Conservation (phyloP, 768 basidiomycete genomes). For the Lentinula boryana region DNA sequence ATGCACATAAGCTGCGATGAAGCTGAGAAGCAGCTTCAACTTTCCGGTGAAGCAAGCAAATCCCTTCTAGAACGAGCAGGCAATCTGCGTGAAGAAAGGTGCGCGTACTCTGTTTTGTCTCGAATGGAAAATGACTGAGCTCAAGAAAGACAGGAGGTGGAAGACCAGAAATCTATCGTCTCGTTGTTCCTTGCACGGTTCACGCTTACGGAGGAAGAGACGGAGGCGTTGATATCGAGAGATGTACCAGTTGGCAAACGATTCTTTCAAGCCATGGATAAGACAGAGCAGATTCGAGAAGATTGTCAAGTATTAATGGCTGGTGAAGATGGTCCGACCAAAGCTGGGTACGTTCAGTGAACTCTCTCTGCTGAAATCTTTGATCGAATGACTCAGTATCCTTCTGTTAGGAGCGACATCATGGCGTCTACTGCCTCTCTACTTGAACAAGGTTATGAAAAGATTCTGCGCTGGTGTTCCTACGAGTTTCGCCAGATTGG, state of each 20-base stretch:
- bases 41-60: conserved; percentile 73
- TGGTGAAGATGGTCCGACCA: conserved; percentile 74
- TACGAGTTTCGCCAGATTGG: conserved; percentile 81
- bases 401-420: conserved; percentile 66
- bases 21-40: conserved; percentile 68
- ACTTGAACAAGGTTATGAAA: conserved; percentile 87
- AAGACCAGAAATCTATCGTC: conserved; percentile 69
- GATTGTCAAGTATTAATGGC: conserved; percentile 87
- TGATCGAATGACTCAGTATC: neutral
- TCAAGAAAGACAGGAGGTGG: conserved; percentile 53
- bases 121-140: neutral
- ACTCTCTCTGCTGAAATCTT: neutral
- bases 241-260: conserved; percentile 67
- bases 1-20: conserved; percentile 85
- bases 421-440: conserved; percentile 77
- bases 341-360: conserved; percentile 54
- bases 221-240: conserved; percentile 68
- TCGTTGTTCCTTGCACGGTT: conserved; percentile 78
- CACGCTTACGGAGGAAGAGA: conserved; percentile 71
- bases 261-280: conserved; percentile 86
- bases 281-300: conserved; percentile 71
- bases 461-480: conserved; percentile 79
- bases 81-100: conserved; percentile 71
- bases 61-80: conserved; percentile 79
- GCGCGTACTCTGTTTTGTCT: conserved; percentile 10